Evolutionary conservation across 1,284 basidiomycete species (phyloP), one percentile per base, ranked within the genome.

Genomic region (Rhodotorula mucilaginosa): DNA sequence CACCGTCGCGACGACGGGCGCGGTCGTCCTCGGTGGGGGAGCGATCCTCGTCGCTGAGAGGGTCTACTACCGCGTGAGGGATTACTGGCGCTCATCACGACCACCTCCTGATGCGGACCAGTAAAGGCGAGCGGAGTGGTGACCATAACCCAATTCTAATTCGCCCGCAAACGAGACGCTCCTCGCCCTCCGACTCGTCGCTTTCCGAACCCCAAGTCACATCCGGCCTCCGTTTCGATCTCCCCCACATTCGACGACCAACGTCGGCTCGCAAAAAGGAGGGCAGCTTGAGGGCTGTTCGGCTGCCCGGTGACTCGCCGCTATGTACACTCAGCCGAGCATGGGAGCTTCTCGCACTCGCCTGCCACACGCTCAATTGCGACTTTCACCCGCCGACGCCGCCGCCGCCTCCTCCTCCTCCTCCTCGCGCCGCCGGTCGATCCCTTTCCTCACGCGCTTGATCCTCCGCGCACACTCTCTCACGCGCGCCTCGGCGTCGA

Each of bases 21-120:
- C 56, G 10, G 44, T 74, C n/a, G 67, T 71, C 47, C 44, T 71
- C 51, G 64, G 61, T 18, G 67, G 57, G 0, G 69, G 67, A 0
- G 57, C 60, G 7, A 16, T 74, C 23, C 26, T 74, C 29, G 18
- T 23, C 2, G 58, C 39, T 26, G 73, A 74, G 44, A 56, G 61
- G 29, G 31, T 23, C 6, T 71, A 39, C 29, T 31, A 46, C 16
- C 23, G 49, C 44, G 15, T 62, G 44, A 54, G 26, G 34, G 34
- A 39, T 62, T 58, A 21, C 1, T 16, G 39, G 39, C 39, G 12
- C 39, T 34, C 34, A 34, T 34, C 34, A 34, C 39, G 39, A 12
- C 39, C 39, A 44, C 39, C 39, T 44, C 39, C 34, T 8, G 34
- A 12, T 21, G 2, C n/a, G 54, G 54, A 29, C 54, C 26, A 56